These are phyloP conservation scores for Casuarina cunninghamiana DNA, from an alignment of 306 rosid species.

Conservation along the genomic window DNA sequence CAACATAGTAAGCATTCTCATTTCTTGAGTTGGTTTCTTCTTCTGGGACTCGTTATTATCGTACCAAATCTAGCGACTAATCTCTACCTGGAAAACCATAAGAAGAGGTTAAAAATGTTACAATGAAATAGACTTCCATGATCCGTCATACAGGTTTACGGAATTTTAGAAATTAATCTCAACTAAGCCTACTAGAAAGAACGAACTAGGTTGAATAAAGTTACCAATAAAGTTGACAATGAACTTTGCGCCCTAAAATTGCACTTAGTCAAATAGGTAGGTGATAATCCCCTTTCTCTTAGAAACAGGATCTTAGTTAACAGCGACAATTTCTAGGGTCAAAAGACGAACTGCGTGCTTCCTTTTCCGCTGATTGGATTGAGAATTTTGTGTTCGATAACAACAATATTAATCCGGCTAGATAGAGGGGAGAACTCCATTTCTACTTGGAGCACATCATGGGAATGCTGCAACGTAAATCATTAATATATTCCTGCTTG, in stretches of 20 bases:
- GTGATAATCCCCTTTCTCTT: constrained; percentile 23
- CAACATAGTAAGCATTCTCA: not conserved
- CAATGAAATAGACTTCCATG: too few species aligned
- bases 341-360: constrained; percentile 25
- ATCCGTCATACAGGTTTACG: too few species aligned
- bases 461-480: constrained; percentile 14
- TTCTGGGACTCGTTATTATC: too few species aligned
- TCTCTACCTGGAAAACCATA: too few species aligned
- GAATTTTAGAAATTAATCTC: not conserved
- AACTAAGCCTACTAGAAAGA: constrained; percentile 18
- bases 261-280: constrained; percentile 43
- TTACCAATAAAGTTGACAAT: constrained; percentile 54
- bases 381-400: constrained; percentile 4
- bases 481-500: constrained; percentile 13
- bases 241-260: constrained; percentile 23
- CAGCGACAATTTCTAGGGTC: constrained; percentile 20
- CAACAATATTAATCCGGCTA: constrained; percentile 9
- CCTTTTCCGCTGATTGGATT: constrained; percentile 1
- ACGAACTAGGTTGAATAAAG: constrained; percentile 36
- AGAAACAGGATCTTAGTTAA: constrained; percentile 22
- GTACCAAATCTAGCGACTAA: too few species aligned
- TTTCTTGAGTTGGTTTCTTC: too few species aligned
- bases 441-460: constrained; percentile 4
- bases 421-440: constrained; percentile 14
- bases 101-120: too few species aligned